Base-by-base conservation (phyloP, 805 yeast genomes). In the Metschnikowia reukaufii region DNA sequence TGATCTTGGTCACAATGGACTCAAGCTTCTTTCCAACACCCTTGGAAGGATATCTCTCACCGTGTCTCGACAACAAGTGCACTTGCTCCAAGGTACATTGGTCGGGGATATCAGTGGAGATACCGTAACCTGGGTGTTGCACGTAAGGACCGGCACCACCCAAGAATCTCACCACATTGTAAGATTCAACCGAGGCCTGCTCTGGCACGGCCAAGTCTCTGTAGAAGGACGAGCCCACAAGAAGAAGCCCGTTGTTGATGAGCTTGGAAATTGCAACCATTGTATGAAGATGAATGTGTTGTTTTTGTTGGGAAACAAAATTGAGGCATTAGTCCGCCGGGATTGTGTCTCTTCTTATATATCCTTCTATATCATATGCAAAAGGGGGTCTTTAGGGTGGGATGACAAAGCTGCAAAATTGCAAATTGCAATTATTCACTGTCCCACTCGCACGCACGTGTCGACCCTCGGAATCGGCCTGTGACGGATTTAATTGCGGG, bases 61-160 rank as follows among this genome's bases (percentile, higher is more conserved):
- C 95, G 59, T 88, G 95, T 59, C 96, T 77, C 55, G 83, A 81
- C 42, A 85, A 66, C 18, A 86, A 65, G 54, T 84, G 89, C 8
- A 85, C 88, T 63, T 86, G 92, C 55, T 79, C 79, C 45, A 83
- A 69, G 5, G 64, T 57, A 63, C 87, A 83, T 37, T 68, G 69
- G 7, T 63, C 68, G n/a, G 86, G 84, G 1, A 70, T 53, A 8
- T 67, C 78, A 17, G 72, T 61, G 13, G 76, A 65, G 33, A 82
- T 73, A 2, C 86, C 86, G 55, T 63, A 77, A 1, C 85, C 85
- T 3, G 67, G 63, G 41, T 69, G 71, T 43, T 74, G 73, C 30
- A 76, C 65, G 54, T 77, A 82, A 6, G 88, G 87, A 1, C 79
- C 85, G 17, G 74, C 57, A 16, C 82, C 81, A n/a, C 79, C 84